Percentiles rank a stretch among this genome's conserved stretches.
These are phyloP conservation scores for Dactylonectria estremocensis DNA, from an alignment of 2,329 filamentous ascomycete species.

Conservation along the genomic window DNA sequence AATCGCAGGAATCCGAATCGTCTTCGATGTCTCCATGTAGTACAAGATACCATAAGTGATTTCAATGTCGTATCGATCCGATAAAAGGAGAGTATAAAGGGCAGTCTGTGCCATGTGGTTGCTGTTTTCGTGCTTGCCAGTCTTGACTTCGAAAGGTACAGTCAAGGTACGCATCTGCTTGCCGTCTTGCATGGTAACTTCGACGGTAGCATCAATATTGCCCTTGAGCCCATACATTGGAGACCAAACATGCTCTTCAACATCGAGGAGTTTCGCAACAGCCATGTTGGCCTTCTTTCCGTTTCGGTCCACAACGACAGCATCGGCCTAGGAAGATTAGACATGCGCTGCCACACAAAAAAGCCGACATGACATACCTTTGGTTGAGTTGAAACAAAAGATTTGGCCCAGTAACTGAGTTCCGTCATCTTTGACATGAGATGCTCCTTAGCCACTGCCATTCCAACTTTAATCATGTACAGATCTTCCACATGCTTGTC, in stretches of 20 bases:
- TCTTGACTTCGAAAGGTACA: conserved; percentile 96
- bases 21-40: conserved; percentile 93
- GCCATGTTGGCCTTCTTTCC: conserved; percentile 84
- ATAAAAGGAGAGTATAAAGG: conserved; percentile 91
- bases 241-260: conserved; percentile 98
- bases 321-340: conserved; percentile 69
- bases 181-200: conserved; percentile 84
- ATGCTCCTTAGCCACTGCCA: conserved; percentile 82
- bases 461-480: conserved; percentile 86
- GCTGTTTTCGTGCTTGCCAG: conserved; percentile 85
- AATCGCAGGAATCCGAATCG: conserved; percentile 86
- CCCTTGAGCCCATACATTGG: conserved; percentile 98
- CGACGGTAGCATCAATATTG: conserved; percentile 97
- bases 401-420: conserved; percentile 84
- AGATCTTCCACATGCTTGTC: conserved; percentile 88
- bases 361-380: conserved; percentile 64
- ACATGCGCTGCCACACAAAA: background rate
- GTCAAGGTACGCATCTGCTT: conserved; percentile 79
- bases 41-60: conserved; percentile 93
- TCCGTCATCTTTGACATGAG: conserved; percentile 87
- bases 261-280: conserved; percentile 93
- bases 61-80: conserved; percentile 94
- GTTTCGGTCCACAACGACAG: conserved; percentile 84
- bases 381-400: conserved; percentile 82
- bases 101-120: conserved; percentile 94